Base-by-base conservation (phyloP, 2,329 filamentous ascomycete species). In the Aspergillus oerlinghausenensis region DNA sequence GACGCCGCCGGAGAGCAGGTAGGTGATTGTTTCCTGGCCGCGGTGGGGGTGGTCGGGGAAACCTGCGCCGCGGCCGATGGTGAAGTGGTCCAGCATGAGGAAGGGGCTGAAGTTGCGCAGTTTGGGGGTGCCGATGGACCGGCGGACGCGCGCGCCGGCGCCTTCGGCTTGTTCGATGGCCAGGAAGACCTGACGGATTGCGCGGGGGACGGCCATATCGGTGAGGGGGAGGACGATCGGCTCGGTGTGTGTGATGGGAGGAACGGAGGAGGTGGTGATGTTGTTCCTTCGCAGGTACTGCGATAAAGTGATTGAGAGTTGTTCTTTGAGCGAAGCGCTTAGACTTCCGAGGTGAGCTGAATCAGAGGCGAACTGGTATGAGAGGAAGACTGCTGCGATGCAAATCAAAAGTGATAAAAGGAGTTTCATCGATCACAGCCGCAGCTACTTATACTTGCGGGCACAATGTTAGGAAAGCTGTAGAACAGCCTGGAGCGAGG, bases 21-120 rank as follows among this genome's bases (percentile, higher is more conserved):
- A 97, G 1, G 92, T 96, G 70, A 96, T 94, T 17, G 86, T 89
- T 67, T 96, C 90, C 74, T 96, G 91, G 42, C 92, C 92, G 42
- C 91, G 83, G 70, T 88, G 86, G 0, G 85, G 84, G 69, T 97
- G 92, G 71, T 97, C 92, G 0, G 92, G 92, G 71, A 97, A 97
- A 0, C 92, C 92, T 9, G 92, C 89, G 57, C 89, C 90, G 1
- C 87, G 86, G 53, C 84, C 83, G 65, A 94, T 85, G 54, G 81
- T 84, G 79, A 97, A 97, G 78, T 97, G 90, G 71, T 97, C 93
- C 49, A 97, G 88, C 92, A 97, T 96, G 48, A 97, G 82, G 77
- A 97, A 97, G 0, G 93, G 94, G 14, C 87, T 90, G 74, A 97
- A 88, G 79, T 96, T 91, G 69, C 87, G 86, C 23, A 97, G 82